These are phyloP conservation scores for Mimosa bimucronata DNA, from an alignment of 306 rosid genomes.

Conservation along the genomic window DNA sequence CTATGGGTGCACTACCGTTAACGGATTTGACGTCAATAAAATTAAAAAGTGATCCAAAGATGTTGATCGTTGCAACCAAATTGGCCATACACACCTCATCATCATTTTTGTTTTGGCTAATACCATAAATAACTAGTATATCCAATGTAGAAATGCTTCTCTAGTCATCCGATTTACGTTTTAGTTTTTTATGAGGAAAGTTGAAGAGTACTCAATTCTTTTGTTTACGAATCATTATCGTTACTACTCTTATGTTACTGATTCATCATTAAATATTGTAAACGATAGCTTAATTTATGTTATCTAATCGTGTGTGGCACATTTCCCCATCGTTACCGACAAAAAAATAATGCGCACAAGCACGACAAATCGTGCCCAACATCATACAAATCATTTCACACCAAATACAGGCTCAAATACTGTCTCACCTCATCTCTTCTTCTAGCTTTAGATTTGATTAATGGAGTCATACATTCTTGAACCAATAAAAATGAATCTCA, in stretches of 20 bases:
- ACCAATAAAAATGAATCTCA: constrained; percentile 42
- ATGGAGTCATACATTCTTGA: constrained; percentile 17
- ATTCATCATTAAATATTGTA: background rate
- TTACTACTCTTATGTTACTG: background rate
- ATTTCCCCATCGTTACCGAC: background rate
- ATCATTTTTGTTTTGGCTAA: background rate
- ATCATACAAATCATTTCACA: background rate
- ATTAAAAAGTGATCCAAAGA: background rate
- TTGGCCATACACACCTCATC: background rate
- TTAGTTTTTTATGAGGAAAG: background rate
- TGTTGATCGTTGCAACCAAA: background rate
- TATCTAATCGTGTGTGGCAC: background rate
- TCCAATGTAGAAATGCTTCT: background rate
- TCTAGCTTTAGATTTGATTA: background rate
- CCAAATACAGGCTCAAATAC: background rate
- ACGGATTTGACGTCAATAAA: constrained; percentile 2
- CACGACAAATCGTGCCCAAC: background rate
- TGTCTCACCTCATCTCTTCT: background rate
- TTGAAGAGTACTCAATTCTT: background rate
- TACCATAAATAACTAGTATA: background rate
- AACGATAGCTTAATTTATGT: background rate
- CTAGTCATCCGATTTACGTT: background rate
- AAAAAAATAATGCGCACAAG: background rate
- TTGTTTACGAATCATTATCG: background rate
- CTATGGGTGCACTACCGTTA: background rate